A percentile compares a stretch with the other conserved stretches of the same genome.
phyloP scores from a whole-genome alignment of 2,329 filamentous ascomycete genomes.

The Podosphaera xanthii region DNA sequence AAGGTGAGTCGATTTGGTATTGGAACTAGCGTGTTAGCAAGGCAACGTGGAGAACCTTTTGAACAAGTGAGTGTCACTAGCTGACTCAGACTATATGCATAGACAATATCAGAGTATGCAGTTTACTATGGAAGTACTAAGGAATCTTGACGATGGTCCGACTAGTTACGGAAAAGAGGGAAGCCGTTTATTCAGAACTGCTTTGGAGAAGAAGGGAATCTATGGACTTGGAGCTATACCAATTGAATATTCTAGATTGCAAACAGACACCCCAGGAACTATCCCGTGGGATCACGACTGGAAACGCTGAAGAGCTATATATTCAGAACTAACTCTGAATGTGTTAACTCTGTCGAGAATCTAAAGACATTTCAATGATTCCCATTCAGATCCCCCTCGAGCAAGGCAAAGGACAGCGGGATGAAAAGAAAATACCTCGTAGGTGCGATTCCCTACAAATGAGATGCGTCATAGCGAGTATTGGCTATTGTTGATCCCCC shows the following conservation, averaged over 20 bases:
- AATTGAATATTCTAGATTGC: constrained; percentile 70
- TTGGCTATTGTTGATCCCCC: no score
- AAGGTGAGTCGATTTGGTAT: constrained; percentile 20
- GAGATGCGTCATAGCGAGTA: no score
- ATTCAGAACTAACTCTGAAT: no score
- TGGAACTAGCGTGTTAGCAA: neutral
- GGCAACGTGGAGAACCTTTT: no score
- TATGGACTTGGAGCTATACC: constrained; percentile 53
- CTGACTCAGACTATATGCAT: neutral
- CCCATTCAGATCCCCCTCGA: no score
- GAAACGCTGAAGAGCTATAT: constrained; percentile 31
- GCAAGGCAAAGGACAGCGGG: no score
- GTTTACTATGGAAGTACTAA: neutral
- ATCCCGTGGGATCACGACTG: constrained; percentile 86
- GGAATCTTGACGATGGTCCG: constrained; percentile 15
- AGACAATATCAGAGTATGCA: constrained; percentile 1
- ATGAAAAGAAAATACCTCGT: no score
- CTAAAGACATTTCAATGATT: no score
- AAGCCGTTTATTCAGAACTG: constrained; percentile 61
- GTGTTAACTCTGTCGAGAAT: no score
- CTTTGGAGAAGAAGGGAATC: constrained; percentile 76
- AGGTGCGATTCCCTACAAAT: no score
- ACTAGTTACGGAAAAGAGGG: constrained; percentile 22
- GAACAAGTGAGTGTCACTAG: neutral
- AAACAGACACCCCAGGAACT: constrained; percentile 60